phyloP scores from a whole-genome alignment of 2,329 filamentous ascomycete species.

The Aspergillus sp. region DNA sequence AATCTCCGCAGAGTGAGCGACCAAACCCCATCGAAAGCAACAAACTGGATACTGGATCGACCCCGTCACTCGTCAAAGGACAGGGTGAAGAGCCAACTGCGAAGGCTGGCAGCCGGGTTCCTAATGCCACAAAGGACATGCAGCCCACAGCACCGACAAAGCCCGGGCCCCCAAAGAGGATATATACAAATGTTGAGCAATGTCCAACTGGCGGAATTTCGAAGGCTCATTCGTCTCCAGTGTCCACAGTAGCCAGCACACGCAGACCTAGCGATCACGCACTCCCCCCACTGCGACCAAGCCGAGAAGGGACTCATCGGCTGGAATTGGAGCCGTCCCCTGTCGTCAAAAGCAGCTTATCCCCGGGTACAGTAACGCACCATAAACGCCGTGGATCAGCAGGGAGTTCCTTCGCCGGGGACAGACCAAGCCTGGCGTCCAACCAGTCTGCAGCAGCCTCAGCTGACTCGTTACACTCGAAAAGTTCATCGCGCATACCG shows the following conservation, averaged over 20 bases:
- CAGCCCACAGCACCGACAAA: not conserved
- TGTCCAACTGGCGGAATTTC: too few species aligned
- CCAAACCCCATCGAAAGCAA: not conserved
- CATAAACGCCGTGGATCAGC: slow-evolving; percentile 52
- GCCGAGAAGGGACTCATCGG: slow-evolving; percentile 64
- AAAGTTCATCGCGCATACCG: slow-evolving; percentile 28
- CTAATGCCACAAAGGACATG: not conserved
- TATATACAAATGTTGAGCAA: slow-evolving; percentile 29
- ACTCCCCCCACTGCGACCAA: slow-evolving; percentile 59
- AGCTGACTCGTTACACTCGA: slow-evolving; percentile 38
- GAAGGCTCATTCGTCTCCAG: not conserved
- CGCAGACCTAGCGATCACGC: slow-evolving; percentile 18
- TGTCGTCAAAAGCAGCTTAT: slow-evolving; percentile 56
- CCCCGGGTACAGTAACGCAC: slow-evolving; percentile 44
- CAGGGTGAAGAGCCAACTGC: not conserved
- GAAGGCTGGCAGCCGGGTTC: not conserved
- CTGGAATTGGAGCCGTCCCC: slow-evolving; percentile 55
- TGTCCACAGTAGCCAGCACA: not conserved
- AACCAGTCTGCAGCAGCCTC: slow-evolving; percentile 34
- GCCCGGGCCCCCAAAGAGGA: slow-evolving; percentile 34
- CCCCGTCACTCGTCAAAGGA: slow-evolving; percentile 9
- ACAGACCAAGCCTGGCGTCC: slow-evolving; percentile 25
- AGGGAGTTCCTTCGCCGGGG: slow-evolving; percentile 38
- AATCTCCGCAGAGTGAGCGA: slow-evolving; percentile 19
- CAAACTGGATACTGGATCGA: not conserved